These are phyloP conservation scores for Paramecium tetraurelia DNA, from an alignment of 73 alveolate genomes.

Conservation along the genomic window DNA sequence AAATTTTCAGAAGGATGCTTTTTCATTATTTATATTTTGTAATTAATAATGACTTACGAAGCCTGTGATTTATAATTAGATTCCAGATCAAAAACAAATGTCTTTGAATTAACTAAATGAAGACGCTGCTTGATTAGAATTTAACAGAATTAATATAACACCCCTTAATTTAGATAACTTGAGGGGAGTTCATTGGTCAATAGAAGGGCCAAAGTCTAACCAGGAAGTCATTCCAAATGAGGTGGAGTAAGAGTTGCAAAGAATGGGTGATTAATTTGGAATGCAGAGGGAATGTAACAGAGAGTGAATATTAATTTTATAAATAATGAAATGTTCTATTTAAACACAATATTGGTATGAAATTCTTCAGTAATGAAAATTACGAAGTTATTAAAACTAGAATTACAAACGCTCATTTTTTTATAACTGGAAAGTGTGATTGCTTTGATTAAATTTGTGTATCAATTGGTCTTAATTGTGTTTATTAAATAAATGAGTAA, in stretches of 20 bases:
- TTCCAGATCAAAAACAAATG: conserved; percentile 25
- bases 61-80: neutral
- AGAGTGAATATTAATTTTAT: neutral
- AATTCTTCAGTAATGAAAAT: neutral
- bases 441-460: neutral
- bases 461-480: neutral
- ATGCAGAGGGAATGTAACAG: neutral
- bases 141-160: neutral
- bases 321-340: neutral
- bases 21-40: neutral
- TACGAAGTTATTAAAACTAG: neutral
- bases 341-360: neutral
- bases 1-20: neutral
- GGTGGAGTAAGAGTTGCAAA: conserved; percentile 22
- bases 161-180: neutral
- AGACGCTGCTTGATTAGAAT: neutral
- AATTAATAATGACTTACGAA: conserved; percentile 27
- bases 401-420: neutral
- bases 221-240: neutral
- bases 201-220: conserved; percentile 5
- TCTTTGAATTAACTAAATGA: neutral
- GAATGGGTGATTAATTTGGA: neutral
- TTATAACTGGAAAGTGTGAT: neutral
- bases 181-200: neutral
- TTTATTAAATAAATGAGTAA: neutral